Conservation (phyloP, 75 land plant species). For the Pinus albicaulis region DNA sequence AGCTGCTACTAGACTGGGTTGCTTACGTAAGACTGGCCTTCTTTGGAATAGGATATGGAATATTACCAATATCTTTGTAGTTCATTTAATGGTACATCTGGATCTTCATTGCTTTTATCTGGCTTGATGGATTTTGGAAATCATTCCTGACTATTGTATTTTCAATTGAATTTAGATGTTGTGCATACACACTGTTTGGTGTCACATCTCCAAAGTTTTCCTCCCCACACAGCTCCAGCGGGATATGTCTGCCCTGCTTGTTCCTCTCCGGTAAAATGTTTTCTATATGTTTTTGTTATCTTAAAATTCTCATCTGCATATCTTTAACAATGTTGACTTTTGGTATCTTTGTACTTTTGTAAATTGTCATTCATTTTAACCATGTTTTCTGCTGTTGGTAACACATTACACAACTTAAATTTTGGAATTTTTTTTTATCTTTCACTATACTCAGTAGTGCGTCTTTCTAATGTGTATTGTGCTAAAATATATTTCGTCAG, state of each 20-base stretch:
- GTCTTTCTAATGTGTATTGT: background rate
- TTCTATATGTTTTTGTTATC: background rate
- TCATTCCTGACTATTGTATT: background rate
- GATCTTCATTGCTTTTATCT: constrained; percentile 8
- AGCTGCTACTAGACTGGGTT: constrained; percentile 77
- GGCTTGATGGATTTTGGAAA: background rate
- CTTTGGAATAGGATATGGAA: background rate
- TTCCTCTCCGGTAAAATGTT: constrained; percentile 62
- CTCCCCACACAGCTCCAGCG: constrained; percentile 92
- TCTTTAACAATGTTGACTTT: background rate
- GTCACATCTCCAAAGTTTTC: constrained; percentile 78
- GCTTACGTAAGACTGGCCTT: constrained; percentile 70
- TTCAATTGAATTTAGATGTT: constrained; percentile 50
- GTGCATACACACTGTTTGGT: constrained; percentile 81
- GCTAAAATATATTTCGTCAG: background rate
- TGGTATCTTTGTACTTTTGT: background rate
- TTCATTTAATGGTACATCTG: background rate
- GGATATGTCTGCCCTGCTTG: constrained; percentile 93
- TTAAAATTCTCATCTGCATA: no score
- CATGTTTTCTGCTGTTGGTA: background rate
- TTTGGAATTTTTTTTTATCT: background rate
- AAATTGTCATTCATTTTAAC: background rate
- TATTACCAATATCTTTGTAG: background rate
- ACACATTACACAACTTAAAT: background rate
- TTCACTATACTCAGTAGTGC: no score